A percentile compares a stretch with the other conserved stretches of the same genome.
Conservation (phyloP, 139 green algal species). For the Haematococcus lacustris region DNA sequence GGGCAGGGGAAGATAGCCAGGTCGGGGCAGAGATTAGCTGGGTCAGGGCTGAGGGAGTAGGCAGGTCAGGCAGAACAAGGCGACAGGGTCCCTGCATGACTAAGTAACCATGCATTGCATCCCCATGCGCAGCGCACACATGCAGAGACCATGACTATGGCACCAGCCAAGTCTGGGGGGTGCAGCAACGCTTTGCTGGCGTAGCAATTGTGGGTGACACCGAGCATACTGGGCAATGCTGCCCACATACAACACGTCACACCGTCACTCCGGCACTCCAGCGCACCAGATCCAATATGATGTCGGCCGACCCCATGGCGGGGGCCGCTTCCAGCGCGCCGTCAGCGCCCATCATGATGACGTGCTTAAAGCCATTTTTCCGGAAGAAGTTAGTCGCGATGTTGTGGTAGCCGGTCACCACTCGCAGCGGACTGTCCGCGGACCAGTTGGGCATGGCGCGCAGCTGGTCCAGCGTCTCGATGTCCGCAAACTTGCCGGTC, state of each 20-base stretch:
- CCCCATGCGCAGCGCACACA: not conserved
- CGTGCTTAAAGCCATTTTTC: slow-evolving; percentile 76
- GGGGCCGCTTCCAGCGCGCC: slow-evolving; percentile 93
- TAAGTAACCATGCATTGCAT: not conserved
- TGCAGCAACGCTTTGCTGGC: not conserved
- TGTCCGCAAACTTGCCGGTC: slow-evolving; percentile 34
- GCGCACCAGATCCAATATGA: slow-evolving; percentile 91
- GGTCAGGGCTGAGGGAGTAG: too few species aligned
- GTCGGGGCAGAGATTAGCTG: too few species aligned
- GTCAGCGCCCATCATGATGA: slow-evolving; percentile 77
- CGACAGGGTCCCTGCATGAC: not conserved
- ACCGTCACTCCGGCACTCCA: too few species aligned
- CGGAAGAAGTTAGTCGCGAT: slow-evolving; percentile 73
- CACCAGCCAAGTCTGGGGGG: not conserved
- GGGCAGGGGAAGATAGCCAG: too few species aligned
- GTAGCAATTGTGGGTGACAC: not conserved
- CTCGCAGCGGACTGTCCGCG: slow-evolving; percentile 63
- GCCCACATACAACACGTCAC: not conserved
- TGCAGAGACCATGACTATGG: not conserved
- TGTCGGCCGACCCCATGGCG: slow-evolving; percentile 94
- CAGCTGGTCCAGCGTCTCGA: slow-evolving; percentile 67
- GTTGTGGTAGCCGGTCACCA: slow-evolving; percentile 55
- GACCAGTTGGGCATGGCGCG: slow-evolving; percentile 76
- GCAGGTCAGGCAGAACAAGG: too few species aligned
- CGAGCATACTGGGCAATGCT: not conserved